Evolutionary conservation across 805 yeast species (phyloP).

Genomic region (Saccharomycopsis sp.): DNA sequence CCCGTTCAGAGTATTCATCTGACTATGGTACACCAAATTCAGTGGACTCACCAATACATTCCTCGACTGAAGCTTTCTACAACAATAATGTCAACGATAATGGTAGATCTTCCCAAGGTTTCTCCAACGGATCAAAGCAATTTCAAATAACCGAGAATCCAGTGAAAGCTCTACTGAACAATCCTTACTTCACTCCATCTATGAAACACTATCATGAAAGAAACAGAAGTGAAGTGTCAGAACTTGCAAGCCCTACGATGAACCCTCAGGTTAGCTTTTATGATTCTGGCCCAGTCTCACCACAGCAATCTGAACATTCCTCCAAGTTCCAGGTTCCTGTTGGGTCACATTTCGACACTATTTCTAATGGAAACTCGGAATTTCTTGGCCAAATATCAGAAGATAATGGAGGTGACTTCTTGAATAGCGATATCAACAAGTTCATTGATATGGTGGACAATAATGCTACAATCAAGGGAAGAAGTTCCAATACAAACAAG

Average conservation of each 20-base stretch:
- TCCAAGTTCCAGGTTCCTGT: too few species aligned
- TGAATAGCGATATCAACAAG: not conserved
- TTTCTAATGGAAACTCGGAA: not conserved
- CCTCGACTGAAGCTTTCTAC: not conserved
- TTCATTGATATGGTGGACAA: conserved; percentile 6
- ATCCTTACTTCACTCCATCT: conserved; percentile 4
- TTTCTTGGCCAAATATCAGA: conserved; percentile 2
- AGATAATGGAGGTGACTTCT: not conserved
- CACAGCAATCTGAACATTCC: not conserved
- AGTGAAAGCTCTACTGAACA: not conserved
- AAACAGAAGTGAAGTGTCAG: conserved; percentile 20
- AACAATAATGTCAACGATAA: too few species aligned
- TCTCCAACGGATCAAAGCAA: too few species aligned
- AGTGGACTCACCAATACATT: conserved; percentile 1
- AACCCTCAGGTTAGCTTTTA: conserved; percentile 4
- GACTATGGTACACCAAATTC: conserved; percentile 7
- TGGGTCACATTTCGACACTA: not conserved
- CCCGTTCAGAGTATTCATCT: not conserved
- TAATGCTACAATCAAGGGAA: conserved; percentile 4
- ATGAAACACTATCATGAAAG: conserved; percentile 13
- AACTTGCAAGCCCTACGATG: conserved; percentile 17
- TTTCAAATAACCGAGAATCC: not conserved
- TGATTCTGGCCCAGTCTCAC: conserved; percentile 3
- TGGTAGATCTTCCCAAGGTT: too few species aligned
- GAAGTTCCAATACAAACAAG: not conserved